Evolutionary conservation across 805 yeast species (phyloP), one percentile per base, ranked within the genome.

Genomic region (Candida adriatica): DNA sequence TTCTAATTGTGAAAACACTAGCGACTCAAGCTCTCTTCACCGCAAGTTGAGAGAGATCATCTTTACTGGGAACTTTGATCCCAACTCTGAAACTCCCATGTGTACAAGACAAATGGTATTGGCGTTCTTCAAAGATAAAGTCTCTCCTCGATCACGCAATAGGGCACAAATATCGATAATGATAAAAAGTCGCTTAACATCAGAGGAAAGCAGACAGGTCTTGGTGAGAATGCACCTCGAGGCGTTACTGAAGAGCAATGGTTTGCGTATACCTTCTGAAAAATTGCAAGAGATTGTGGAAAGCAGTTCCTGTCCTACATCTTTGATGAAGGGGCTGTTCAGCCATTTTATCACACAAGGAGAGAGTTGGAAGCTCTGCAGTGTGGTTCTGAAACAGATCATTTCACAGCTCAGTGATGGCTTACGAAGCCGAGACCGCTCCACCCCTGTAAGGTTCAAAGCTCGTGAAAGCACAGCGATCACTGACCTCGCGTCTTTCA

Each of bases 221-320:
- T 46, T 56, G 33, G 49, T 64, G 27, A 53, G 52, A 14, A 43
- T 66, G 16, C 72, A 68, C 31, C 25, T 72, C 8, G 68, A 63
- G 31, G 51, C 59, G 5, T 68, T 70, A 33, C 47, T 73, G 26
- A 63, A 61, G 18, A 56, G 66, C 40, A 65, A 69, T 31, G 75
- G 75, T 0, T 46, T 73, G 15, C 59, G 67, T 3, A 68, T 73
- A 6, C 55, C 66, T 6, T 49, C 55, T 7, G 62, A 61, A 1
- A 60, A 56, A 17, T 39, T 73, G 16, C 43, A 47, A 6, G 56
- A 52, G 9, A 62, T 73, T 4, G 51, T 71, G 1, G 54, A 58
- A 2, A 43, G 42, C 6, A 43, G 70, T 6, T 50, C 62, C 0
- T 64, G 68, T 4, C 59, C 66, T 5, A 39, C 58, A 1, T 33